These are phyloP conservation scores for Alloteropsis angusta DNA, from an alignment of 202 grass and related monocot species.

Conservation along the genomic window DNA sequence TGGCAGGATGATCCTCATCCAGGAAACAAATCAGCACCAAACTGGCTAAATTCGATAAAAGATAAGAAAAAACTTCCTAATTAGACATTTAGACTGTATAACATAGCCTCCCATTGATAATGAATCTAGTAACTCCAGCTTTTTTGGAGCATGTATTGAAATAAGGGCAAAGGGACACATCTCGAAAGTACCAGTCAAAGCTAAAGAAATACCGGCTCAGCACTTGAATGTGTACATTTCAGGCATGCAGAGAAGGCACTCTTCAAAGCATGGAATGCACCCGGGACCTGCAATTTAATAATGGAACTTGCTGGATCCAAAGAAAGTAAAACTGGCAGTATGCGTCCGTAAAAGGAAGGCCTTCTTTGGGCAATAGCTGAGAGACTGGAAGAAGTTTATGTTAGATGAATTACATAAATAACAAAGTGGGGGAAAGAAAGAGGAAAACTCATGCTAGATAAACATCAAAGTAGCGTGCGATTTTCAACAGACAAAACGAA, in stretches of 20 bases:
- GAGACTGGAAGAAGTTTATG: conserved; percentile 50
- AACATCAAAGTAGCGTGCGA: not conserved
- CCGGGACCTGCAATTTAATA: conserved; percentile 56
- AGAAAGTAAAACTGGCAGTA: conserved; percentile 81
- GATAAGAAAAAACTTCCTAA: not conserved
- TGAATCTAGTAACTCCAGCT: not conserved
- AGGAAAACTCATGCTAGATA: not conserved
- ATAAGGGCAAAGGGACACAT: not conserved
- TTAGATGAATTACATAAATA: conserved; percentile 13
- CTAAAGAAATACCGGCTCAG: conserved; percentile 80
- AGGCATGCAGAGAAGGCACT: conserved; percentile 71
- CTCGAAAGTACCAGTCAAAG: conserved; percentile 9
- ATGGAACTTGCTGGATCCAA: conserved; percentile 80
- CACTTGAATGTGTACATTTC: conserved; percentile 98
- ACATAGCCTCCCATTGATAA: not conserved
- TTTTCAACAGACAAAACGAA: not conserved
- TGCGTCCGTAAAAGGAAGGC: conserved; percentile 90
- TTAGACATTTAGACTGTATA: not conserved
- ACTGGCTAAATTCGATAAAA: not conserved
- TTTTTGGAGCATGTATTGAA: not conserved
- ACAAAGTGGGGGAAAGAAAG: not conserved
- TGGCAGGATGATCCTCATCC: not conserved
- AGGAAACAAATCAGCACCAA: not conserved
- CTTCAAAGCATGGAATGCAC: conserved; percentile 83
- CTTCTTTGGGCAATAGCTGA: conserved; percentile 86